A percentile compares a stretch with the other conserved stretches of the same genome.
Conservation (phyloP, 306 rosid species). For the Vigna radiata region DNA sequence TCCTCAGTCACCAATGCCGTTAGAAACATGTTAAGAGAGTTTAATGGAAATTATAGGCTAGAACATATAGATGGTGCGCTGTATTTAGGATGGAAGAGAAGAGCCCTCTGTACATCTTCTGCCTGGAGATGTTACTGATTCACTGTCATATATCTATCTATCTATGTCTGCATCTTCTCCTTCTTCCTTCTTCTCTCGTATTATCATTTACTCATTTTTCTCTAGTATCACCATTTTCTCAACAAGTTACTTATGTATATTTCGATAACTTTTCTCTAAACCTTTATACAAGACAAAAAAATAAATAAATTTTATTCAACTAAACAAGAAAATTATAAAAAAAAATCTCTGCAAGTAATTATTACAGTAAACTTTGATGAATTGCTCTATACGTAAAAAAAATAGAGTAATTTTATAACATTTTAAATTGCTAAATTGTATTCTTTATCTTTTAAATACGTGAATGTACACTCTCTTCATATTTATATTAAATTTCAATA, state of each 20-base stretch:
- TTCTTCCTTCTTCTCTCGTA: neutral
- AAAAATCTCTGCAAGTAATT: too few relatives aligned
- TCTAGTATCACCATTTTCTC: constrained; percentile 43
- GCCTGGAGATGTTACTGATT: constrained; percentile 73
- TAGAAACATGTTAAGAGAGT: constrained; percentile 57
- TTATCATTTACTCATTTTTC: constrained; percentile 33
- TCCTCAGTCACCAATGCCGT: constrained; percentile 51
- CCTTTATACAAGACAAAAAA: too few relatives aligned
- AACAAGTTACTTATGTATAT: neutral
- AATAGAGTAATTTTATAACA: too few relatives aligned
- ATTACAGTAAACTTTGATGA: too few relatives aligned
- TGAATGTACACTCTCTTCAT: too few relatives aligned
- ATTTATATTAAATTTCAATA: too few relatives aligned
- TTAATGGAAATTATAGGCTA: constrained; percentile 59
- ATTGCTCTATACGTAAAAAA: too few relatives aligned
- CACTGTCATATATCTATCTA: constrained; percentile 9
- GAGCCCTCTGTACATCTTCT: constrained; percentile 69
- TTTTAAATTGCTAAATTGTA: too few relatives aligned
- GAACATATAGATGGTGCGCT: constrained; percentile 59
- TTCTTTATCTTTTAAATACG: too few relatives aligned
- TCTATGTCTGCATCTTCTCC: constrained; percentile 16
- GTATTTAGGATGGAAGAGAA: constrained; percentile 76
- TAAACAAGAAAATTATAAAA: too few relatives aligned
- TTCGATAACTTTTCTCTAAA: neutral
- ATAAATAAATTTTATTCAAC: too few relatives aligned